These are phyloP conservation scores for Coemansia sp. DNA, from an alignment of 192 early-diverging fungal species.

Conservation along the genomic window DNA sequence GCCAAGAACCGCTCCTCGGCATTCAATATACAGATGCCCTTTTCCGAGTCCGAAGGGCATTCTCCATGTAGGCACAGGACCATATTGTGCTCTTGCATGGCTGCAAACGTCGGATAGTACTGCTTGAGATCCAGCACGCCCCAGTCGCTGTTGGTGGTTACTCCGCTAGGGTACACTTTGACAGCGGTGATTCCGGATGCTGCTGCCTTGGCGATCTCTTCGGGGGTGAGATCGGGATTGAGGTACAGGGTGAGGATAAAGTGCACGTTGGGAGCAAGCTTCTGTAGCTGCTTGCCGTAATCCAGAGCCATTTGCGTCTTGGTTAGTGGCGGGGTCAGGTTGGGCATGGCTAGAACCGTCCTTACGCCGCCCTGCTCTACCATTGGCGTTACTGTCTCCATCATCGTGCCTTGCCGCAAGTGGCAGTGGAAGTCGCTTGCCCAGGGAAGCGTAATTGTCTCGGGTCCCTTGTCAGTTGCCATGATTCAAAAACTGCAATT, in stretches of 20 bases:
- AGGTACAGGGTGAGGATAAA: slow-evolving; percentile 95
- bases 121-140: slow-evolving; percentile 71
- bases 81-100: slow-evolving; percentile 93
- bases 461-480: slow-evolving; percentile 9
- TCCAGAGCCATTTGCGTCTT: slow-evolving; percentile 81
- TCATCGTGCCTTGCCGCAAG: slow-evolving; percentile 87
- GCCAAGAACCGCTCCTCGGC: slow-evolving; percentile 90
- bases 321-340: slow-evolving; percentile 86
- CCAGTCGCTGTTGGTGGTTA: slow-evolving; percentile 95
- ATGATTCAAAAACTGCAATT: background rate
- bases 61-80: slow-evolving; percentile 96
- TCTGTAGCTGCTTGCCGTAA: slow-evolving; percentile 77
- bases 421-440: slow-evolving; percentile 92
- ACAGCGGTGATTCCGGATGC: slow-evolving; percentile 83
- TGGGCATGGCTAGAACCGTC: slow-evolving; percentile 94
- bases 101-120: slow-evolving; percentile 92
- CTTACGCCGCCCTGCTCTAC: slow-evolving; percentile 77
- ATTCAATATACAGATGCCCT: slow-evolving; percentile 91
- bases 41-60: slow-evolving; percentile 78
- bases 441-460: slow-evolving; percentile 63
- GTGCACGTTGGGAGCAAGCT: slow-evolving; percentile 78
- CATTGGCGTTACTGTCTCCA: slow-evolving; percentile 82
- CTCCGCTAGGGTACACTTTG: slow-evolving; percentile 92
- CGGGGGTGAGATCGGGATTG: slow-evolving; percentile 79
- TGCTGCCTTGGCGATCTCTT: slow-evolving; percentile 83